Base-by-base conservation (phyloP, 257 asterid genomes). In the Plectranthus barbatus region DNA sequence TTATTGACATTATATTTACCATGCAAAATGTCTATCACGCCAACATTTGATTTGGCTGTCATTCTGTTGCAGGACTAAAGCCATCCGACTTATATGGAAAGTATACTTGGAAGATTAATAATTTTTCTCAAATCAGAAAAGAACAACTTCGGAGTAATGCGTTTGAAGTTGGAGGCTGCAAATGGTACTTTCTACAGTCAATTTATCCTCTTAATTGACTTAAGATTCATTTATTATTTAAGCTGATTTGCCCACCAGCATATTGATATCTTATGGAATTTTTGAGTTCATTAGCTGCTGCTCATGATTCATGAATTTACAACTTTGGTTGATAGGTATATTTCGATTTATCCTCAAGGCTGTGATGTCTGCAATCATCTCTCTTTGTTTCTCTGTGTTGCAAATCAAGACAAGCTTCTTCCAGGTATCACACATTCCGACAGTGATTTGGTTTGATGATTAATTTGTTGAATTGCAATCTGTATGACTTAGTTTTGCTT, bases 291-390 rank as follows among this genome's bases (percentile, higher is more conserved):
- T 9, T 23, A 21, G 11, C 60, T 58, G 37, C 62, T 69, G 31
- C 23, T 47, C 36, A 60, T n/a, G 7, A 51, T 56, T 63, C 52
- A 62, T 66, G 0, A 57, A 72, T 62, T 72, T 55, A 13, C 61
- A 62, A 29, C 58, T 60, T 50, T 79, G 66, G 66, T 36, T 81
- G 70, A 62, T 77, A 91, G 98, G 98, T 91, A 91, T 67, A 88
- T 91, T 63, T 80, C 88, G 78, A 82, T 91, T 64, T 91, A 86
- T 76, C 96, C 98, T 34, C 96, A 86, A 74, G 98, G 98, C 64
- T 91, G 96, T 52, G 98, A 91, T 74, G 96, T 86, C 60, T 81
- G 90, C 85, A 88, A 91, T 79, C 96, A 91, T 74, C 92, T 88
- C 50, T 91, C 98, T 14, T 76, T 91, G 82, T 91, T 91, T 82